Evolutionary conservation across 495 filamentous ascomycete genomes (phyloP), one percentile per base, ranked within the genome.

Genomic region (Xylaria intraflava): DNA sequence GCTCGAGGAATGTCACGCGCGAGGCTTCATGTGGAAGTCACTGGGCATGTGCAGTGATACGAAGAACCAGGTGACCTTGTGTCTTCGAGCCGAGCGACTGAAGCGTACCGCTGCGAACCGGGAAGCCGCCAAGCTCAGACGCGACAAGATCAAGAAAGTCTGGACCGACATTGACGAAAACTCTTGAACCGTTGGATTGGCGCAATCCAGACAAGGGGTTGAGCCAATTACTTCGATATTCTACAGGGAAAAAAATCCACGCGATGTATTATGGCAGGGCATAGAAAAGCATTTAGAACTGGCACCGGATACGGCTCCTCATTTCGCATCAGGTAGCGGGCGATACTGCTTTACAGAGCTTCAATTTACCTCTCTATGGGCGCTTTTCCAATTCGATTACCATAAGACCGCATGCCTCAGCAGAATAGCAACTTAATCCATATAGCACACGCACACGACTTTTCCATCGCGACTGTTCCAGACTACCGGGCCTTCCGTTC

Each of bases 1-100:
- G 45, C 86, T 98, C 53, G 93, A 97, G 49, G 90, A 95, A 76
- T 98, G 93, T 73, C 93, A 98, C 67, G 90, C 89, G 11, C 79
- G 80, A 36, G 92, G 92, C 24, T 97, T 97, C 74, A 65, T 97
- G 8, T 88, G 84, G 78, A 95, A 93, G 67, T 80, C 86, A 1
- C 70, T 87, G 38, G 93, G 93, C 39, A 89, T 85, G 77, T 98
- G 93, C 83, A 97, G 87, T 64, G 79, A 84, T 29, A 81, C 84
- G 44, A 98, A 98, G 69, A 70, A 76, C 24, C 72, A 88, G 22
- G 86, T 98, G 47, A 90, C 85, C 68, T 74, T 80, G 57, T 98
- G 93, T 68, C 78, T 98, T 22, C 78, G 85, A 40, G 83, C 76
- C 6, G 88, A 95, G 68, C 79, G 93, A 54, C 67, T 82, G 5